Evolutionary conservation across 106 monocot genomes (phyloP), one percentile per base, ranked within the genome.

Genomic region (Posidonia australis): DNA sequence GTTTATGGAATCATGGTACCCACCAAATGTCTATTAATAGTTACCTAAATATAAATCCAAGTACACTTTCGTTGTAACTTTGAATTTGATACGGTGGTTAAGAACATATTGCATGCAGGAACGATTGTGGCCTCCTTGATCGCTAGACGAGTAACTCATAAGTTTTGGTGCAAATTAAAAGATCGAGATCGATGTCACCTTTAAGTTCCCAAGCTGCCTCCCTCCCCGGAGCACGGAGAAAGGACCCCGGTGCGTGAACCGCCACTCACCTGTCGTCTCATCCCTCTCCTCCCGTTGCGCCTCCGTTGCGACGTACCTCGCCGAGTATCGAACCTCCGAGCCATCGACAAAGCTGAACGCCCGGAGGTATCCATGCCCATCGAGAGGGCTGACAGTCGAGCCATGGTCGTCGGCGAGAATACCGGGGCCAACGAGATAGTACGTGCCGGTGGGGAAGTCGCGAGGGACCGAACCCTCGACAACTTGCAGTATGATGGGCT

Each of bases 301-400:
- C 73, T 61, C 78, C 24, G 84, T 94, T 51, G 65, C 77, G 5
- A 94, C 77, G 76, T 86, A 94, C 74, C 73, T 67, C 19, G 94
- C 94, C 12, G 77, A 53, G 80, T 86, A 94, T 24, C 36, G 19
- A 24, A 80, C 86, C 36, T 2, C 7, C 14, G 65, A 51, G 0
- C 64, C 65, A 56, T 30, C 63, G 49, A 18, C 26, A n/a, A 94
- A 84, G 14, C 71, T 60, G 74, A 94, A 94, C 13, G 90, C 60
- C 14, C 94, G 86, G 31, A 94, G 86, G 70, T 94, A 94, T 7
- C 89, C 94, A 66, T 94, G 93, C 13, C 93, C 93, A 66, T 94
- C 93, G 18, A 94, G 82, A 9, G 93, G 93, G 76, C 89, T 81
- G 44, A 94, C 80, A 23, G 79, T 89, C 5, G 86, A 89, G 4